Base-by-base conservation (phyloP, 2,329 filamentous ascomycete genomes). In the Aspergillus sp. region DNA sequence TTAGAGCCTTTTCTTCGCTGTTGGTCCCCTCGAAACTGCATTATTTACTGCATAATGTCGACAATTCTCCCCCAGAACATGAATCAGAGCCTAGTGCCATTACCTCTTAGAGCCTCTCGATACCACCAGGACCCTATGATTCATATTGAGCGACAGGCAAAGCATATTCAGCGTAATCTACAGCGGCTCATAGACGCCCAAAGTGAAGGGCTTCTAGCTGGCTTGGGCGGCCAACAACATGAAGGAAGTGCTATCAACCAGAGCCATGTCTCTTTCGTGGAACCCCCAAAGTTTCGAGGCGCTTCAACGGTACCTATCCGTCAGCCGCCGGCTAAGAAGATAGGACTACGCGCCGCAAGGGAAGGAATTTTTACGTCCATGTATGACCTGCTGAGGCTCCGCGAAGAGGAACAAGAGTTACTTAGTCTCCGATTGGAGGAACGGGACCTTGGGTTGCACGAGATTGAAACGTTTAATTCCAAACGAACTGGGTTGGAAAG, bases 131-230 rank as follows among this genome's bases (percentile, higher is more conserved):
- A 80, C 61, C 77, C 82, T 58, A 75, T 85, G 30, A 71, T 84
- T n/a, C 78, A 79, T 30, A 72, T 86, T 60, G 80, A 83, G 65
- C 78, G 84, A 60, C 80, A 83, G 69, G 80, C 85, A 28, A 80
- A 78, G 59, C 76, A 85, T 65, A 81, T 88, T 9, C 81, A 88
- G 68, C 79, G 80, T 56, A 83, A 85, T 63, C 78, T 89, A 9
- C 86, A 89, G 71, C 78, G 79, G 60, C 76, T 88, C 11, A 82
- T 89, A 23, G 86, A 89, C 72, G 84, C 84, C 9, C 86, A 89
- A 71, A 83, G 84, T 34, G 84, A 87, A 66, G 85, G 83, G 19
- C 76, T 89, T 31, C 76, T 83, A 46, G 79, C 81, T 51, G 83
- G 82, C 3, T 72, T 85, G 3, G 74, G 76, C 13, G 74, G 73